These are phyloP conservation scores for Wallacemonas collosoma DNA, from an alignment of 208 protist genomes.

Conservation along the genomic window DNA sequence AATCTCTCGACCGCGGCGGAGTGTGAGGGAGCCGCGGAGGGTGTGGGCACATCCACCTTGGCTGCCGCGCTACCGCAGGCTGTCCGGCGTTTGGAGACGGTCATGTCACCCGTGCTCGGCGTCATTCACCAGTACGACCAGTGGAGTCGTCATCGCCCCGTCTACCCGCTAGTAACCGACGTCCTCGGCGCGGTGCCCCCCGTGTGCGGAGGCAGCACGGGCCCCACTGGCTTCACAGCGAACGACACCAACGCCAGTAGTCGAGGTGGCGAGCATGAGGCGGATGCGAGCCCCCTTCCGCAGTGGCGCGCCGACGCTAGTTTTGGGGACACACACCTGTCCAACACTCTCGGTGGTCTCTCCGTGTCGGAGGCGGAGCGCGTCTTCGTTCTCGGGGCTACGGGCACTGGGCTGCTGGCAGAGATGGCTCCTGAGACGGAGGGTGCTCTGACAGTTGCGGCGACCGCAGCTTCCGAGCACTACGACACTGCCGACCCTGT, in stretches of 20 bases:
- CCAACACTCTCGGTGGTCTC: slow-evolving; percentile 8
- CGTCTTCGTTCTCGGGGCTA: slow-evolving; percentile 7
- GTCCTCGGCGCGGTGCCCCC: background rate
- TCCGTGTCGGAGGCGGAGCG: slow-evolving; percentile 4
- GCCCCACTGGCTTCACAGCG: too few relatives aligned
- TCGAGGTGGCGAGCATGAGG: too few relatives aligned
- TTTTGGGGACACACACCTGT: slow-evolving; percentile 9
- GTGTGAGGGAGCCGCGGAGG: background rate
- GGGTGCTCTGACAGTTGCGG: background rate
- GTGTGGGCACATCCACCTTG: background rate
- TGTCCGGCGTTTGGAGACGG: background rate
- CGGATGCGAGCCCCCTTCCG: too few relatives aligned
- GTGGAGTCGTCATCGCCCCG: background rate
- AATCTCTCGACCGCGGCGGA: background rate
- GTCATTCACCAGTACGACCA: slow-evolving; percentile 1
- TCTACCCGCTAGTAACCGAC: slow-evolving; percentile 9
- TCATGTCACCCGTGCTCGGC: background rate
- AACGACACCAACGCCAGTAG: too few relatives aligned
- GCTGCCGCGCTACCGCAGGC: background rate
- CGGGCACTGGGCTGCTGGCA: slow-evolving; percentile 3
- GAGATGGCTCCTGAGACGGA: background rate
- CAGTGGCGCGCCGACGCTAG: too few relatives aligned
- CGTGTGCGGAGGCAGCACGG: too few relatives aligned
- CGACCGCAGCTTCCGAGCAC: background rate
- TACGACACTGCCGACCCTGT: background rate